Evolutionary conservation across 202 grass and related monocot genomes (phyloP).

Genomic region (Schoenoplectus tabernaemontani): DNA sequence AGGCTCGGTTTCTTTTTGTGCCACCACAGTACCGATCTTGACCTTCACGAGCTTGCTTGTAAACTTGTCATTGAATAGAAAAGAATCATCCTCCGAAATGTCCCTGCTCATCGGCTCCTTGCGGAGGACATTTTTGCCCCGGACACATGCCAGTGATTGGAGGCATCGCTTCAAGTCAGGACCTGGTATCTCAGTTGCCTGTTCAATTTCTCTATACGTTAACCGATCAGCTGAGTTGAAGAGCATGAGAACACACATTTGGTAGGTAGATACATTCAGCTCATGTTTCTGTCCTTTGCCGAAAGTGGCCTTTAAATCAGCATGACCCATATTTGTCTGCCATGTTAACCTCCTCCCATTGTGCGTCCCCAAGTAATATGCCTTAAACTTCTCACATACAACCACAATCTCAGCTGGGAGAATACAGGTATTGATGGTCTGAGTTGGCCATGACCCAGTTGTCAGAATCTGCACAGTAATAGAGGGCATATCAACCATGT

Average conservation of each 20-base stretch:
- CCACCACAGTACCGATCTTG: constrained; percentile 59
- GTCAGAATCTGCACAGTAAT: constrained; percentile 70
- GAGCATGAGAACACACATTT: constrained; percentile 77
- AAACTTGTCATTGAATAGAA: constrained; percentile 76
- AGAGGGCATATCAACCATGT: constrained; percentile 32
- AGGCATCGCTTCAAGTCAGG: constrained; percentile 66
- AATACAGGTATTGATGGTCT: constrained; percentile 45
- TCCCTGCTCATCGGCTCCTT: constrained; percentile 88
- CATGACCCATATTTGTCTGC: constrained; percentile 80
- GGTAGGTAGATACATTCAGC: constrained; percentile 78
- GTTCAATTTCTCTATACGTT: constrained; percentile 63
- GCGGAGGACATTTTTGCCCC: constrained; percentile 73
- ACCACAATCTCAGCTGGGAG: constrained; percentile 52
- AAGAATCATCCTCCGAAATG: constrained; percentile 63
- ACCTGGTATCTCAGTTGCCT: constrained; percentile 53
- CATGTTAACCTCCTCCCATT: constrained; percentile 75
- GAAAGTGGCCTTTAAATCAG: constrained; percentile 77
- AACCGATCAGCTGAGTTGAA: constrained; percentile 53
- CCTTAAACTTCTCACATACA: constrained; percentile 61
- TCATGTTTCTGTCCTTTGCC: constrained; percentile 68
- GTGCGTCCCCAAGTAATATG: constrained; percentile 78
- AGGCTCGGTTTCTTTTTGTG: constrained; percentile 59
- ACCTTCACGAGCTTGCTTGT: constrained; percentile 81
- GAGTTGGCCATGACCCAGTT: constrained; percentile 76
- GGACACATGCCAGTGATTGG: constrained; percentile 66